Evolutionary conservation across 768 basidiomycete species (phyloP).

Genomic region (Exsudoporus frostii): DNA sequence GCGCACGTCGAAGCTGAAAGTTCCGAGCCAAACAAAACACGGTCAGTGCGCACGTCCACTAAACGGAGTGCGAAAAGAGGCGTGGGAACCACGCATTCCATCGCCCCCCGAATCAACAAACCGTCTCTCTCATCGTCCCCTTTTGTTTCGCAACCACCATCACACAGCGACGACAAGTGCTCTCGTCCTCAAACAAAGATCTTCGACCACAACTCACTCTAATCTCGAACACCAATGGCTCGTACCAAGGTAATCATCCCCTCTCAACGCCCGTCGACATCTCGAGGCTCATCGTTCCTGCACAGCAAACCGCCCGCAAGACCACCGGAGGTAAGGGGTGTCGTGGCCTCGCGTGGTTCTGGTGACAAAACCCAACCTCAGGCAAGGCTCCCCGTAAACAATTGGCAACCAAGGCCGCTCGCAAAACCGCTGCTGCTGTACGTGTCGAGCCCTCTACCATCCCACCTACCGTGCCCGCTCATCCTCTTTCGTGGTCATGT

Average conservation of each 20-base stretch:
- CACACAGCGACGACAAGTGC: constrained; percentile 14
- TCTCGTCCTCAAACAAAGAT: constrained; percentile 9
- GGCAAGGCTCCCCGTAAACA: constrained; percentile 92
- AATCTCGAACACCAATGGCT: constrained; percentile 52
- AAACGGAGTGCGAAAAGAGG: constrained; percentile 29
- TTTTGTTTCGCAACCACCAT: constrained; percentile 30
- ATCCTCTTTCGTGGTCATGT: constrained; percentile 6
- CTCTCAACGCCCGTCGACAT: background rate
- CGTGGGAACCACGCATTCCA: constrained; percentile 29
- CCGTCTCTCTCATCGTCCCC: constrained; percentile 12
- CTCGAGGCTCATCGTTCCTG: constrained; percentile 6
- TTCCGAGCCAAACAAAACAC: constrained; percentile 16
- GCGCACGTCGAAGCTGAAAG: background rate
- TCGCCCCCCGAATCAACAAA: constrained; percentile 22
- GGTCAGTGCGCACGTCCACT: constrained; percentile 31
- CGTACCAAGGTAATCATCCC: constrained; percentile 72
- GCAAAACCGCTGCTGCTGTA: constrained; percentile 77
- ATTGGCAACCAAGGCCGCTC: constrained; percentile 93
- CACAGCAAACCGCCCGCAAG: constrained; percentile 97
- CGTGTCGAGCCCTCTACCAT: constrained; percentile 26
- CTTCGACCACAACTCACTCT: background rate
- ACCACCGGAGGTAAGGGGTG: constrained; percentile 85
- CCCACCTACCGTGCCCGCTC: background rate
- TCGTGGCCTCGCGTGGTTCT: constrained; percentile 13
- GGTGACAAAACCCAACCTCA: constrained; percentile 33